Evolutionary conservation across 2,329 filamentous ascomycete genomes (phyloP), one percentile per base, ranked within the genome.

Genomic region (Dothideomycetes sp.): DNA sequence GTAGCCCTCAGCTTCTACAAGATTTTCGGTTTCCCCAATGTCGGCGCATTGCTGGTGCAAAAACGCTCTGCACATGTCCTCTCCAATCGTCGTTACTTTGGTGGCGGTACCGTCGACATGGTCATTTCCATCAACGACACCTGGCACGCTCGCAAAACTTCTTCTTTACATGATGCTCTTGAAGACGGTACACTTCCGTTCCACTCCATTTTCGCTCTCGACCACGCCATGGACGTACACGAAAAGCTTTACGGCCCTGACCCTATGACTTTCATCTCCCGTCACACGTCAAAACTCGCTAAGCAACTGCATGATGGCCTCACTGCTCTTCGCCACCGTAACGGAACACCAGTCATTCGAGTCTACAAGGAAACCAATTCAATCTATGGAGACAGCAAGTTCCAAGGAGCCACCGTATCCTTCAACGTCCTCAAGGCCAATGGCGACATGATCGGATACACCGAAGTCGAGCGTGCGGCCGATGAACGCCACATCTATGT

Each of bases 11-110:
- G 88, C 59, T 78, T 96, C 48, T 93, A 95, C 65, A 98, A 96
- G 60, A 88, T 95, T n/a, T 96, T 96, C 59, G 89, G 91, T 1
- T 95, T 95, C 49, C 89, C 89, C 0, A 85, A 96, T 25, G 68
- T 96, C 2, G 89, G 89, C 2, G 87, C 80, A 1, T 64, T 98
- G 44, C 78, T 96, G 20, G 78, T 96, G 10, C 78, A 82, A 29
- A 87, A 84, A 51, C 70, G 75, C 22, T 75, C 83, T 10, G 76
- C 74, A 5, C 59, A 70, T 27, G 78, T 94, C 33, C 56, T 60
- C 28, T 65, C 73, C 22, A 67, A 69, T 29, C 76, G 86, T 45
- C 78, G 68, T 47, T 98, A 93, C 53, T 98, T 98, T 62, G 89
- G 89, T 5, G 91, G 89, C 5, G 91, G 91, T 3, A 96, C 89